Base-by-base conservation (phyloP, 371 early-diverging fungal genomes). In the Saksenaea oblongispora region DNA sequence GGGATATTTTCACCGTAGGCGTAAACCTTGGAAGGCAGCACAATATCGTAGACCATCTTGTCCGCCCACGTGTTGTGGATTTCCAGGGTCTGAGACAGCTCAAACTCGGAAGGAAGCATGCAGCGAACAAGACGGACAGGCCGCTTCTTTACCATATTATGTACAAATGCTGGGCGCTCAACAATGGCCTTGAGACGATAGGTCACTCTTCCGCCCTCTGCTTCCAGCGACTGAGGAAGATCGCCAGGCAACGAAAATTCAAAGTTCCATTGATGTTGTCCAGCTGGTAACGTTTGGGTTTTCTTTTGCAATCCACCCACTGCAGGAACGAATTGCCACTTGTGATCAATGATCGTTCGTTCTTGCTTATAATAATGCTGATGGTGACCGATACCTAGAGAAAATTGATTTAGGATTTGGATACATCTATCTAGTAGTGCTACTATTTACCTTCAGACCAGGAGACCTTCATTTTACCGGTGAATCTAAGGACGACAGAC, bases 391-490 rank as follows among this genome's bases (percentile, higher is more conserved):
- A 75, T 62, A 34, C 74, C 74, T 74, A 53, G 44, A 24, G 56
- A 63, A 35, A 15, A 56, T n/a, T 14, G 14, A 15, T 27, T 14
- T n/a, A 22, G 1, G 18, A 28, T 57, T n/a, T 18, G 4, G 4
- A 34, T 56, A 5, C 7, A 22, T 31, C 3, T 31, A 22, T 42
- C 3, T 47, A 58, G 18, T 34, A 22, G 34, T n/a, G n/a, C 59
- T 26, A n/a, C n/a, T 57, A 10, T 51, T 15, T 76, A 80, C 80
- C 74, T 71, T 80, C 77, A 37, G 73, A 67, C 80, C 80, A 80
- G 51, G 74, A 70, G 5, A 80, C 80, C 42, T 80, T 80, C 75
- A 80, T 80, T 54, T 72, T 80, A 13, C 80, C 80, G 11, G 56
- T 9, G 55, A 80, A 80, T 27, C 34, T 63, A 18, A 80, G 64